phyloP scores from a whole-genome alignment of 345 rosid genomes.

The Punica granatum region DNA sequence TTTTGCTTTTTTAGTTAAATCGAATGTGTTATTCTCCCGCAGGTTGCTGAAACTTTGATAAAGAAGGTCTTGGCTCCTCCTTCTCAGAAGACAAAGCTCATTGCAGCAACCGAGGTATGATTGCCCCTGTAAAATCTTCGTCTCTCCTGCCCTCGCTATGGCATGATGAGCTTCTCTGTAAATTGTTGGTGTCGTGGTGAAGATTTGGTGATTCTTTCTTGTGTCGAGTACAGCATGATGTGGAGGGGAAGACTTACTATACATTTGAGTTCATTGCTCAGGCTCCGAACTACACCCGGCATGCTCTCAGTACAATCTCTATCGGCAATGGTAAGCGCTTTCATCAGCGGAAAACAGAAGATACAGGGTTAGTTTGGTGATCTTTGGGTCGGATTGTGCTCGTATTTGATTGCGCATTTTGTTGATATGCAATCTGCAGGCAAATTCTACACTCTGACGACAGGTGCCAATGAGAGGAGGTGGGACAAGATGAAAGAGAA shows the following conservation, averaged over 20 bases:
- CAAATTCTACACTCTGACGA: constrained; percentile 76
- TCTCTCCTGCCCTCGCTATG: background rate
- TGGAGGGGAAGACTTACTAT: constrained; percentile 71
- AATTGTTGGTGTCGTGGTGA: background rate
- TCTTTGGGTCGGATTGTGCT: background rate
- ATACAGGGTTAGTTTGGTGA: background rate
- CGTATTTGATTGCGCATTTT: background rate
- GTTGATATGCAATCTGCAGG: constrained; percentile 28
- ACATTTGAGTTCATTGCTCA: constrained; percentile 73
- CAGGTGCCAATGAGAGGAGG: constrained; percentile 83
- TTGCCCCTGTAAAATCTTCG: background rate
- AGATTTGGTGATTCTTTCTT: constrained; percentile 1
- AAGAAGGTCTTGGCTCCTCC: constrained; percentile 79
- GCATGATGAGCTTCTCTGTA: background rate
- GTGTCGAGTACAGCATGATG: constrained; percentile 54
- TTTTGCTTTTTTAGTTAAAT: constrained; percentile 10
- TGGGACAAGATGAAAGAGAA: constrained; percentile 92
- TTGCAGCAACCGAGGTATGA: constrained; percentile 65
- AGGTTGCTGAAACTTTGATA: constrained; percentile 83
- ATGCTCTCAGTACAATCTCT: constrained; percentile 64
- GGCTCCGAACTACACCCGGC: constrained; percentile 86
- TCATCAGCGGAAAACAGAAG: background rate
- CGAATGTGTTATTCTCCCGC: background rate
- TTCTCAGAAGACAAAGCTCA: constrained; percentile 66
- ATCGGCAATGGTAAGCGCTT: constrained; percentile 59